phyloP scores from a whole-genome alignment of 2,329 filamentous ascomycete species.

The Colletotrichum sansevieriae region DNA sequence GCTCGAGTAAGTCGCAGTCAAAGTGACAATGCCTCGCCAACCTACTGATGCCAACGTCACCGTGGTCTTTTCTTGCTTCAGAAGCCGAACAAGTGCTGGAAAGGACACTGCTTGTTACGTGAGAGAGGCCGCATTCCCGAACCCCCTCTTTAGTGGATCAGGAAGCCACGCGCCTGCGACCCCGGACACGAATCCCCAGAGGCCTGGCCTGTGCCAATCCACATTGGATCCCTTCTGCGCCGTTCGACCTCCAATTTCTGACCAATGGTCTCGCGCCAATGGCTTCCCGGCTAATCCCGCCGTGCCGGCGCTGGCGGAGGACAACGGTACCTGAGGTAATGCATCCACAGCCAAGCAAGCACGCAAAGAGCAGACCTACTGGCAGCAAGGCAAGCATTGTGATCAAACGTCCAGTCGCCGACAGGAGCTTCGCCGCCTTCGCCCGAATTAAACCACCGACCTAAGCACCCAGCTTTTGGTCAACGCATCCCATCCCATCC shows the following conservation, averaged over 20 bases:
- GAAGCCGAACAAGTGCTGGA: constrained; percentile 10
- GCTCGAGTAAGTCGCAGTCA: not conserved
- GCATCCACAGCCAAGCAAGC: constrained; percentile 4
- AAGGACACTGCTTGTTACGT: not conserved
- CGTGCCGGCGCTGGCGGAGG: constrained; percentile 35
- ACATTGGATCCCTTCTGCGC: not conserved
- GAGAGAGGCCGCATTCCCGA: constrained; percentile 18
- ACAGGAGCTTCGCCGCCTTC: constrained; percentile 14
- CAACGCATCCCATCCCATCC: constrained; percentile 17
- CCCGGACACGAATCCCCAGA: constrained; percentile 28
- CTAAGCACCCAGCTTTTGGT: not conserved
- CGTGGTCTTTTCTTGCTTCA: not conserved
- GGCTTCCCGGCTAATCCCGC: constrained; percentile 40
- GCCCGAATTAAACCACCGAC: constrained; percentile 13
- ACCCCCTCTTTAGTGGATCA: constrained; percentile 30
- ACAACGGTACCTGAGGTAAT: constrained; percentile 36
- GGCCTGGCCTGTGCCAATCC: not conserved
- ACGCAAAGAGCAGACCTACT: not conserved
- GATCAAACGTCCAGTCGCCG: not conserved
- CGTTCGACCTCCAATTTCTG: not conserved
- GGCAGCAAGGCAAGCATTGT: not conserved
- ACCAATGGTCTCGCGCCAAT: constrained; percentile 30
- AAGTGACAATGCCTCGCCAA: not conserved
- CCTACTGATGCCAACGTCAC: not conserved
- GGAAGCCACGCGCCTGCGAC: constrained; percentile 6